A percentile compares a stretch with the other conserved stretches of the same genome.
phyloP scores from a whole-genome alignment of 2,329 filamentous ascomycete species.

The Penicillium sumatraense region DNA sequence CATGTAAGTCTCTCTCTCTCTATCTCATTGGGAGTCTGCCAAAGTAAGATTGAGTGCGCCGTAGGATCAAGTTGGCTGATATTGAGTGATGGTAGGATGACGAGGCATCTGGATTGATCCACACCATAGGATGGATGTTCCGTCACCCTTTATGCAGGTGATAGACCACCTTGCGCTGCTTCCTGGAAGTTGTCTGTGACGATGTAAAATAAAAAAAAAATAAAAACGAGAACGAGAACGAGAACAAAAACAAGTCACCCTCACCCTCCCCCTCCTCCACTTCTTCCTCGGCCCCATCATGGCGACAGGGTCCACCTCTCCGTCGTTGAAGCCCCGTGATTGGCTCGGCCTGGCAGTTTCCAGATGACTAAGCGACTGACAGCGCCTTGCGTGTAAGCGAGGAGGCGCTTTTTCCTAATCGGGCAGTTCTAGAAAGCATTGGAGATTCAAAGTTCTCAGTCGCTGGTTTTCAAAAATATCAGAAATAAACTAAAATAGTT shows the following conservation, averaged over 20 bases:
- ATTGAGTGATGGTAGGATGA: slow-evolving; percentile 1
- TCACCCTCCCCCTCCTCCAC: no score
- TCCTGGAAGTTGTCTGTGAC: background rate
- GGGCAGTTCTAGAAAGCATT: slow-evolving; percentile 10
- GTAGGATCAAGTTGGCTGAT: background rate
- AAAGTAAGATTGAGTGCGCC: background rate
- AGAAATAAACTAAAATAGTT: background rate
- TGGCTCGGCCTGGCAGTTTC: slow-evolving; percentile 1
- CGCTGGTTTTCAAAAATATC: no score
- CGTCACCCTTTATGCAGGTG: background rate
- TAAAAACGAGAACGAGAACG: no score
- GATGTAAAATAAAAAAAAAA: no score
- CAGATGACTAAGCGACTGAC: slow-evolving; percentile 10
- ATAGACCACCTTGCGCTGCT: background rate
- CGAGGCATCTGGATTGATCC: background rate
- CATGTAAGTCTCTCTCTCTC: background rate
- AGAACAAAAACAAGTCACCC: no score
- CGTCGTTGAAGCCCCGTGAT: background rate
- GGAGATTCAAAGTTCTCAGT: no score
- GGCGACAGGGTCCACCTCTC: background rate
- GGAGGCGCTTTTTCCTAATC: slow-evolving; percentile 8
- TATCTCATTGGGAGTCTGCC: no score
- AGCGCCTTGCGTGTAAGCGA: slow-evolving; percentile 18
- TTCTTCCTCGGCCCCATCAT: no score
- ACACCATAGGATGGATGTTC: background rate